Base-by-base conservation (phyloP, 139 green algal species). In the Chlorella sp. region DNA sequence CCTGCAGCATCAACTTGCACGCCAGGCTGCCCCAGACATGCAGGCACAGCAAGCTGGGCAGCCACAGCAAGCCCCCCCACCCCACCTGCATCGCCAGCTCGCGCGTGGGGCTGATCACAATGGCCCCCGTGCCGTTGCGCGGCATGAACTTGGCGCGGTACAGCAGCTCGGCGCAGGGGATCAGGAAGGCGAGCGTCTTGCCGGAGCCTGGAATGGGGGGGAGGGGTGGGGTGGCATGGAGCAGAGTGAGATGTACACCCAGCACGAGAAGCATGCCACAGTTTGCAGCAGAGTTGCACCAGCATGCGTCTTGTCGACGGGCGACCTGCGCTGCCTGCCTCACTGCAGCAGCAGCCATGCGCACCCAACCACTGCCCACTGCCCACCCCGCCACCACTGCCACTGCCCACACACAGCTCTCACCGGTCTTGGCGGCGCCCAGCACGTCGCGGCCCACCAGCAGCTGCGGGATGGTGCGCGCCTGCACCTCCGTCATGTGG, bases 101-200 rank as follows among this genome's bases (percentile, higher is more conserved):
- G 17, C 97, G 92, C 1, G 94, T 98, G 48, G 97, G 97, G 2
- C 94, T 96, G 73, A 99, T 98, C 70, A 99, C 90, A 17, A 99
- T 88, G 0, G 92, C 93, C 2, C 96, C 96, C 4, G 95, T 98
- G 83, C 97, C 97, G 85, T 99, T 99, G 54, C 97, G 90, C 2
- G 95, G 97, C 92, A 96, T 97, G 93, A 98, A 99, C 80, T 96
- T 95, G 48, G 93, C 94, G 40, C 94, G 89, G 87, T 97, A 94
- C 76, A 99, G 90, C 85, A 98, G 91, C 93, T 99, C 97, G 13
- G 95, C 85, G 36, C 87, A 91, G 17, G 97, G 97, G 43, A 99
- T 95, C 36, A 99, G 90, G 82, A 99, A 99, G 6, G 97, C 97
- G 17, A 99, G 91, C 34, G 97, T 99, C 91, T 99, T 99, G 68